phyloP scores from a whole-genome alignment of 2,329 filamentous ascomycete genomes.

The Verticillium nubilum region DNA sequence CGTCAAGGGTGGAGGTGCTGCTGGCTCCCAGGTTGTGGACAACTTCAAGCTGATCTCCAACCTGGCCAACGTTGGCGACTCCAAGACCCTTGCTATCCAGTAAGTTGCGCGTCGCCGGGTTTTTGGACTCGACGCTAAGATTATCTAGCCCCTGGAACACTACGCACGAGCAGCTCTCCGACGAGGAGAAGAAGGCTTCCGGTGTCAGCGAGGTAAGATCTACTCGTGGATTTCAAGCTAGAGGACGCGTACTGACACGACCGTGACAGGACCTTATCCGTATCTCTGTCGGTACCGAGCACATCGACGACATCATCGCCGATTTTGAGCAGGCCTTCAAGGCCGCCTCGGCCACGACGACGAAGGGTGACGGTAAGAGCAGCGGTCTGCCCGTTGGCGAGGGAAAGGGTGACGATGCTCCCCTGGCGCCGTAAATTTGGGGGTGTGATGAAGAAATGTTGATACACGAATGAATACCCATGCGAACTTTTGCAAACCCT shows the following conservation, averaged over 20 bases:
- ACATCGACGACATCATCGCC: slow-evolving; percentile 94
- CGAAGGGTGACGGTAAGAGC: slow-evolving; percentile 17
- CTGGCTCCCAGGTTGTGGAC: slow-evolving; percentile 85
- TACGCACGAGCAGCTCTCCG: slow-evolving; percentile 85
- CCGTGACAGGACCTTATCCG: slow-evolving; percentile 71
- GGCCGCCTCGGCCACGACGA: slow-evolving; percentile 44
- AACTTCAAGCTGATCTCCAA: slow-evolving; percentile 94
- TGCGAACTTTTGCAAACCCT: background rate
- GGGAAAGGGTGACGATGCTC: slow-evolving; percentile 33
- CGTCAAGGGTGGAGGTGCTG: slow-evolving; percentile 80
- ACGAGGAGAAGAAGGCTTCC: slow-evolving; percentile 73
- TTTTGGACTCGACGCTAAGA: background rate
- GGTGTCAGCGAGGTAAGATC: slow-evolving; percentile 68
- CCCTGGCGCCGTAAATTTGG: slow-evolving; percentile 18
- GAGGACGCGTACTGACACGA: background rate
- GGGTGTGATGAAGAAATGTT: background rate
- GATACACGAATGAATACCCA: slow-evolving; percentile 1
- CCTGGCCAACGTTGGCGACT: slow-evolving; percentile 92
- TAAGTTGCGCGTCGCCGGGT: slow-evolving; percentile 16
- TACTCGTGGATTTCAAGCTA: background rate
- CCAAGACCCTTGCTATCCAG: slow-evolving; percentile 91
- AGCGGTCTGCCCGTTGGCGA: slow-evolving; percentile 7
- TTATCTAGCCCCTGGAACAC: slow-evolving; percentile 70
- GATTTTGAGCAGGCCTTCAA: slow-evolving; percentile 92
- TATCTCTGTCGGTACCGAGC: slow-evolving; percentile 91